Base-by-base conservation (phyloP, 2,329 filamentous ascomycete species). In the Diatrype stigma region DNA sequence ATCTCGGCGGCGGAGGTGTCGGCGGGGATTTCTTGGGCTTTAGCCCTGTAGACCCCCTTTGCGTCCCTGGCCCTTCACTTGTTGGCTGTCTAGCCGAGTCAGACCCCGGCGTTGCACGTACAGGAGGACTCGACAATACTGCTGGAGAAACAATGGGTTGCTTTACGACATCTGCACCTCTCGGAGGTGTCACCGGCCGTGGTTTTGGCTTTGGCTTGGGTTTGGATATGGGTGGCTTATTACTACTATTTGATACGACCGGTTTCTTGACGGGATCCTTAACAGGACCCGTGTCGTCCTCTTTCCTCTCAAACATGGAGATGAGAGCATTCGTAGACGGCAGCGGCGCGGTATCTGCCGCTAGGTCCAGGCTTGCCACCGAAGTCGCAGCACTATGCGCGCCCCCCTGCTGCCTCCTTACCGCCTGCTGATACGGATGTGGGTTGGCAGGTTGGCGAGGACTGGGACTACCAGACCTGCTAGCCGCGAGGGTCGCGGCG, bases 261-360 rank as follows among this genome's bases (percentile, higher is more conserved):
- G 52, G 56, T 49, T 62, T 71, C 61, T 72, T 73, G 6, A 66
- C 60, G 3, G 68, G 67, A 42, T 70, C 64, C 59, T 66, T 69
- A 19, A 60, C 49, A 16, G 60, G 63, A 37, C 62, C 60, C 16
- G 47, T 55, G 49, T 60, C 50, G 30, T 57, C 57, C 14, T 51
- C 54, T 40, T 71, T 75, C 55, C 76, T 73, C 67, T 91, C 87
- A 57, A 90, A 90, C 70, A 89, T 76, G 37, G 80, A 80, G 49
- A 90, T 85, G 19, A 90, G 72, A 4, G 83, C 80, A 3, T 75
- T 81, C 0, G 86, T 85, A 0, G 86, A 77, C 22, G 79, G 72
- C 46, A 87, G 84, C 6, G 82, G 73, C 1, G 74, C 77, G 10
- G 79, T 79, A 62, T 88, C 81, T 12, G 75, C 63, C 14, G 51